Percentiles rank a stretch among this genome's conserved stretches.
phyloP scores from a whole-genome alignment of 2,329 filamentous ascomycete species.

The Neofusicoccum sp. region DNA sequence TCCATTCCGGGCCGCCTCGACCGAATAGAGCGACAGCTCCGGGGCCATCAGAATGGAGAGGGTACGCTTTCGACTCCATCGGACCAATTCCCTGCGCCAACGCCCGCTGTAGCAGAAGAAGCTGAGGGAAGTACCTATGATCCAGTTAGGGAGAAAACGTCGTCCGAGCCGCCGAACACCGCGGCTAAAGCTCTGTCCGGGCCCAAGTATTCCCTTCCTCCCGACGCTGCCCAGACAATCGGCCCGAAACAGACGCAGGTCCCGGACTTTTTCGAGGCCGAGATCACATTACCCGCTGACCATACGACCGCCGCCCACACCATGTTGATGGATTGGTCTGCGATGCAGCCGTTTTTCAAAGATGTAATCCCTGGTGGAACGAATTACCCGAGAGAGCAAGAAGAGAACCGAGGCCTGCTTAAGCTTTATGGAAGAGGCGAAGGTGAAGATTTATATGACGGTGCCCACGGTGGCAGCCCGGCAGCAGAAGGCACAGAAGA shows the following conservation, averaged over 20 bases:
- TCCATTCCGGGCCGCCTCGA: slow-evolving; percentile 19
- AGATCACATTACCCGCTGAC: slow-evolving; percentile 75
- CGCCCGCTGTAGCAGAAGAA: slow-evolving; percentile 19
- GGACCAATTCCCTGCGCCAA: slow-evolving; percentile 20
- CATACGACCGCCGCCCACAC: slow-evolving; percentile 90
- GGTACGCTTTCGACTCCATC: slow-evolving; percentile 22
- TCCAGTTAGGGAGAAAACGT: slow-evolving; percentile 21
- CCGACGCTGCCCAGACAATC: slow-evolving; percentile 2
- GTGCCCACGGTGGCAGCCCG: slow-evolving; percentile 41
- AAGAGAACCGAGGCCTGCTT: slow-evolving; percentile 73
- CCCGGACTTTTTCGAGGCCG: slow-evolving; percentile 45
- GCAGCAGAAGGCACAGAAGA: slow-evolving; percentile 44
- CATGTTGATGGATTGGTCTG: slow-evolving; percentile 68
- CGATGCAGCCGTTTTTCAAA: slow-evolving; percentile 55
- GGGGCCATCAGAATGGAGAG: slow-evolving; percentile 21
- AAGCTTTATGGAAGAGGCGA: slow-evolving; percentile 80
- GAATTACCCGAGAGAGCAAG: slow-evolving; percentile 73
- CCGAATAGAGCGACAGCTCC: slow-evolving; percentile 19
- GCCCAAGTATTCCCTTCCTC: slow-evolving; percentile 30
- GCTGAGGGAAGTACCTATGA: slow-evolving; percentile 20
- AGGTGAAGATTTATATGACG: slow-evolving; percentile 63
- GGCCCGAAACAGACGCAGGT: slow-evolving; percentile 33
- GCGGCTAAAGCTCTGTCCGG: slow-evolving; percentile 9
- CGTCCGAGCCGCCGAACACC: slow-evolving; percentile 17
- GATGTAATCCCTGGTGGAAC: slow-evolving; percentile 44